Evolutionary conservation across 257 asterid genomes (phyloP), one percentile per base, ranked within the genome.

Genomic region (Catharanthus roseus): DNA sequence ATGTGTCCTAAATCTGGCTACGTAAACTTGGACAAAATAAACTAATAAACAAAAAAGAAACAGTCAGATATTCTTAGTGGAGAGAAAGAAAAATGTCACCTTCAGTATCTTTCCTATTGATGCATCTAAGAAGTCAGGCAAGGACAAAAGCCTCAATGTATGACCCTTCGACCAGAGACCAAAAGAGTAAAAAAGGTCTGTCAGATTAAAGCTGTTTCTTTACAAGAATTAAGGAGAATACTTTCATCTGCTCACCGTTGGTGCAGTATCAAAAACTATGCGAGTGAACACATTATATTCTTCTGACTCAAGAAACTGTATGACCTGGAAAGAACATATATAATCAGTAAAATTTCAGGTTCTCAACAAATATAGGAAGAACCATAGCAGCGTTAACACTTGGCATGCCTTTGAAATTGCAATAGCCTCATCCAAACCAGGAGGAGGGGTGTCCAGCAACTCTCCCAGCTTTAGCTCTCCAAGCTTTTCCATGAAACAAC

Each of bases 391-490:
- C 45, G 42, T 72, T 18, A 34, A 34, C 44, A 38, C 21, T 66
- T 36, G 53, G 63, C 88, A 67, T 87, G 83, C 99, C 97, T 95
- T 95, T 38, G 97, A 88, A 82, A 95, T 91, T 60, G 99, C 99
- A 77, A 95, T 91, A 65, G 99, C 97, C 84, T 95, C 97, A 78
- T 95, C 99, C 55, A 95, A 78, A 69, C 99, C 99, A 63, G 97
- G 99, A 74, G 99, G 99, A 74, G 99, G 97, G 36, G 99, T 91
- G 84, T 91, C 97, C 86, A 95, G 90, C 81, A 95, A 86, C 83
- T 95, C 97, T 72, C 97, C 99, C 73, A 95, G 93, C 93, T 95
- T 95, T 67, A 95, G 80, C 39, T 95, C 97, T 78, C 97, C 99
- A 69, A 95, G 95, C 97, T 95, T 75, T 56, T 67, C 70, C 79